Conservation (phyloP, 1,284 basidiomycete species). For the Volvariella surrecta region DNA sequence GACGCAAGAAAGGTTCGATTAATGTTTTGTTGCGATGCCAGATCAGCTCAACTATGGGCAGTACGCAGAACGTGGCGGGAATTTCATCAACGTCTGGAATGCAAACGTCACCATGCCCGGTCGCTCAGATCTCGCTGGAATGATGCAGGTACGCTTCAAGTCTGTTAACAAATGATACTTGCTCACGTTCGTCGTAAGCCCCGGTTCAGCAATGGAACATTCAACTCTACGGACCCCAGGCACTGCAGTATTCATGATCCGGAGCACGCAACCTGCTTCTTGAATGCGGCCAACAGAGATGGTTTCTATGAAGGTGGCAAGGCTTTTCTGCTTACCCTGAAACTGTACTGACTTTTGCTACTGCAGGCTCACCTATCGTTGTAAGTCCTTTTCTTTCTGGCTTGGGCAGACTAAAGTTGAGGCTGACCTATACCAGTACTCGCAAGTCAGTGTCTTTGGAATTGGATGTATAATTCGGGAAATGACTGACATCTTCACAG, state of each 20-base stretch:
- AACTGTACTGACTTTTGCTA: not conserved
- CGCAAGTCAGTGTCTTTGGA: constrained; percentile 29
- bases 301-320: constrained; percentile 50
- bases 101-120: constrained; percentile 41
- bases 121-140: constrained; percentile 31
- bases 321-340: not conserved
- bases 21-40: not conserved
- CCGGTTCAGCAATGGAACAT: constrained; percentile 49
- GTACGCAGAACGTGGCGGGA: constrained; percentile 46
- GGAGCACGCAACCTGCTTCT: constrained; percentile 45
- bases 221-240: constrained; percentile 56
- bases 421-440: constrained; percentile 26
- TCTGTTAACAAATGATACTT: constrained; percentile 4
- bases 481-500: constrained; percentile 18
- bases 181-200: constrained; percentile 30
- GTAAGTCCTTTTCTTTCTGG: constrained; percentile 24
- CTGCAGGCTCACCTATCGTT: constrained; percentile 41
- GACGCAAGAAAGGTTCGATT: constrained; percentile 38
- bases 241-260: constrained; percentile 61
- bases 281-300: constrained; percentile 47
- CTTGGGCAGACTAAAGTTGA: not conserved
- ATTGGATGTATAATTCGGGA: not conserved
- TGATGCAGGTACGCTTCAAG: constrained; percentile 41
- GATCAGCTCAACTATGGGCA: constrained; percentile 17
- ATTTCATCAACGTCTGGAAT: constrained; percentile 56